Percentiles rank a stretch among this genome's conserved stretches.
Conservation (phyloP, 2,329 filamentous ascomycete genomes). For the Fusarium buharicum region DNA sequence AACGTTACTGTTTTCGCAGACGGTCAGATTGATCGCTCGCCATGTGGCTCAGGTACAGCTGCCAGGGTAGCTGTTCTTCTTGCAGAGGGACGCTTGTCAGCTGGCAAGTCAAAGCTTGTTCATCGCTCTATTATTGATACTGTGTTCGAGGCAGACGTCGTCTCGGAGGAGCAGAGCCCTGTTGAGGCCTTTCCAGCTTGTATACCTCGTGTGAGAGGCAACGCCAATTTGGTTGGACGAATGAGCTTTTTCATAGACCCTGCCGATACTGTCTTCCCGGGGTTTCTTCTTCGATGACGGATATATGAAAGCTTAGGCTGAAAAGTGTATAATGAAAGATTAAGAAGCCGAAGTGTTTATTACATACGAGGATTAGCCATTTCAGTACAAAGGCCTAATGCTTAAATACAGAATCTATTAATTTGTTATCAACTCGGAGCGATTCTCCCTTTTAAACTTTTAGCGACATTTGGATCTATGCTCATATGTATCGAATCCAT, state of each 20-base stretch:
- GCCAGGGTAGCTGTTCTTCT: slow-evolving; percentile 33
- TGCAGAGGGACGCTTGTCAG: not conserved
- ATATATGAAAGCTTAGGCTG: not conserved
- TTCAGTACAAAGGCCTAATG: too few species aligned
- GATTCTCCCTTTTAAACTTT: too few species aligned
- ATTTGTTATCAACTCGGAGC: too few species aligned
- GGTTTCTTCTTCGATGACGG: slow-evolving; percentile 24
- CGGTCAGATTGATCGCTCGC: slow-evolving; percentile 44
- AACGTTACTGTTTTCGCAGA: slow-evolving; percentile 45
- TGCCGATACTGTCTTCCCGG: slow-evolving; percentile 13
- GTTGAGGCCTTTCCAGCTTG: slow-evolving; percentile 28
- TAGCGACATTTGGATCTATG: too few species aligned
- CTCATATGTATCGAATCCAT: too few species aligned
- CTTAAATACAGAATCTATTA: too few species aligned
- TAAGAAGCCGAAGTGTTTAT: too few species aligned
- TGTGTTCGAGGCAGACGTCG: slow-evolving; percentile 19
- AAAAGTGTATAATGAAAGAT: too few species aligned
- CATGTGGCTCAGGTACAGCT: slow-evolving; percentile 42
- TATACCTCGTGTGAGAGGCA: slow-evolving; percentile 30
- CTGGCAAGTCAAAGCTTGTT: not conserved
- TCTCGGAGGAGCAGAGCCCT: slow-evolving; percentile 23
- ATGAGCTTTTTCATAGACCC: slow-evolving; percentile 40
- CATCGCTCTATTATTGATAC: slow-evolving; percentile 32
- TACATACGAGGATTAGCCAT: too few species aligned
- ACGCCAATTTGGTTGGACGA: slow-evolving; percentile 19